phyloP scores from a whole-genome alignment of 78 protist species.

The Cavenderia fasciculata region DNA sequence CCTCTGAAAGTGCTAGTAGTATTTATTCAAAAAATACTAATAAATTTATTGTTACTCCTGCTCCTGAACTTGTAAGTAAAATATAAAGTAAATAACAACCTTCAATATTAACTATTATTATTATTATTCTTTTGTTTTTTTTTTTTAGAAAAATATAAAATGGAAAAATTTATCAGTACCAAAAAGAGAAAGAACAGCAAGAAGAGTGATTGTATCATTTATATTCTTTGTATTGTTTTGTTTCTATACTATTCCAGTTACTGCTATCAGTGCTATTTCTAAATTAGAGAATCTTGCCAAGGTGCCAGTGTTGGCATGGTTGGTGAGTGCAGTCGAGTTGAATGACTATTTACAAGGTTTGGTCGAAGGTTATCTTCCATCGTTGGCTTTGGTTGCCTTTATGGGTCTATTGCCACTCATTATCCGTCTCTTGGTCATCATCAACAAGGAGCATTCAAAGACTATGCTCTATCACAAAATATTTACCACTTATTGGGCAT shows the following conservation, averaged over 20 bases:
- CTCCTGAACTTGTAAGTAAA: constrained; percentile 29
- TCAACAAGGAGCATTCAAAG: constrained; percentile 52
- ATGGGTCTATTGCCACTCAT: constrained; percentile 66
- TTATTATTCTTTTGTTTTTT: too few relatives aligned
- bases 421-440: not conserved
- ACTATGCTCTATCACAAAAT: constrained; percentile 46
- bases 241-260: constrained; percentile 57
- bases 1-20: constrained; percentile 33
- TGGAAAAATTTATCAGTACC: constrained; percentile 50
- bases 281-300: constrained; percentile 52
- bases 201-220: constrained; percentile 15
- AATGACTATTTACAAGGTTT: constrained; percentile 35
- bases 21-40: constrained; percentile 10
- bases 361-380: constrained; percentile 74
- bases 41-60: constrained; percentile 26
- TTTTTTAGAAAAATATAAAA: constrained; percentile 22
- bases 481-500: constrained; percentile 67
- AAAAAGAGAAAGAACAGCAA: not conserved
- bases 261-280: constrained; percentile 42
- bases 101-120: not conserved
- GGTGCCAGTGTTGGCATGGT: constrained; percentile 47
- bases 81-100: not conserved
- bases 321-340: constrained; percentile 24
- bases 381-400: constrained; percentile 72
- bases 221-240: constrained; percentile 61